A percentile compares a stretch with the other conserved stretches of the same genome.
These are phyloP conservation scores for Picochlorum sp. DNA, from an alignment of 139 green algal species.

Conservation along the genomic window DNA sequence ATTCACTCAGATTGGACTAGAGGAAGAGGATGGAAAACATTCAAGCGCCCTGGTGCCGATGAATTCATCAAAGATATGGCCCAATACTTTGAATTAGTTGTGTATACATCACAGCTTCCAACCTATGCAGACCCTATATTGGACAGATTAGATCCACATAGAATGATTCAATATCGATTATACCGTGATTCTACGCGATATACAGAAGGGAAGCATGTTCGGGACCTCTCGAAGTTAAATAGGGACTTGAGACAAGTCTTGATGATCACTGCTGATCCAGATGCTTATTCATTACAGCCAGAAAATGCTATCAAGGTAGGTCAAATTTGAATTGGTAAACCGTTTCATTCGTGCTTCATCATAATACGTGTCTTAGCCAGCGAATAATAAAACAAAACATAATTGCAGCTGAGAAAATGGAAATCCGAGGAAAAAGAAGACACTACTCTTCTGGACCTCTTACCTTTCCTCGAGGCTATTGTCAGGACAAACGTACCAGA, in stretches of 20 bases:
- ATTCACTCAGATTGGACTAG: constrained; percentile 88
- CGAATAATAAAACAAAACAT: too few relatives aligned
- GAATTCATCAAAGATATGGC: constrained; percentile 81
- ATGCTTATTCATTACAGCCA: constrained; percentile 60
- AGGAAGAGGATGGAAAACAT: constrained; percentile 62
- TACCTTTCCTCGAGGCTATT: constrained; percentile 69
- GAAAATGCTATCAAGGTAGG: constrained; percentile 82
- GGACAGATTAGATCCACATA: constrained; percentile 79
- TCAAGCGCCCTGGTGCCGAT: constrained; percentile 85
- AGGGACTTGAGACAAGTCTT: constrained; percentile 77
- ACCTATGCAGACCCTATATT: constrained; percentile 86
- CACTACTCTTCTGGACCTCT: constrained; percentile 79
- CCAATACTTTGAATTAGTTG: constrained; percentile 89
- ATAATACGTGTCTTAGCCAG: too few relatives aligned
- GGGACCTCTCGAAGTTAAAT: constrained; percentile 92
- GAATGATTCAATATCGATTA: constrained; percentile 61
- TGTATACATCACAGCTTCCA: constrained; percentile 79
- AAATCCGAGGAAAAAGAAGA: constrained; percentile 25
- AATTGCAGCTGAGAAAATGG: too few relatives aligned
- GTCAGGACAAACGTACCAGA: constrained; percentile 38
- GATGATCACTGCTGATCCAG: constrained; percentile 48
- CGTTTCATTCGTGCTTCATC: too few relatives aligned
- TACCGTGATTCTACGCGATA: constrained; percentile 88
- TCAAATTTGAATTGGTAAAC: too few relatives aligned
- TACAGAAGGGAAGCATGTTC: constrained; percentile 71